Percentiles rank a stretch among this genome's conserved stretches.
These are phyloP conservation scores for Macrophomina pseudophaseolina DNA, from an alignment of 2,329 filamentous ascomycete species.

Conservation along the genomic window DNA sequence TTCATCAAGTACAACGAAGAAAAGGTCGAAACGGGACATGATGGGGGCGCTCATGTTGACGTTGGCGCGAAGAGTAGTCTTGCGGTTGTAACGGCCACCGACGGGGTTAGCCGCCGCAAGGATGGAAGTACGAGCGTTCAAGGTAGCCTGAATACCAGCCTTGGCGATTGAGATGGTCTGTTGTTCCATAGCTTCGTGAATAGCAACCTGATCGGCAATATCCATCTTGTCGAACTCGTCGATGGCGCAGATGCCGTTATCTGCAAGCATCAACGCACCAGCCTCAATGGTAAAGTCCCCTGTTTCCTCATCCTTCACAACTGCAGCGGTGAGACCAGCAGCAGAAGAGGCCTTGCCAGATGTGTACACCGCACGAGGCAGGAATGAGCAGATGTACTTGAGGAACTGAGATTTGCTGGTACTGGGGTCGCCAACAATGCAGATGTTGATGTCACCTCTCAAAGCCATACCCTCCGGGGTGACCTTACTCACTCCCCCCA, in stretches of 20 bases:
- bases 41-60: slow-evolving; percentile 99
- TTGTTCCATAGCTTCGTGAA: slow-evolving; percentile 99
- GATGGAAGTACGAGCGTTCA: slow-evolving; percentile 94
- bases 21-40: slow-evolving; percentile 98
- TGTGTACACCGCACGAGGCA: slow-evolving; percentile 96
- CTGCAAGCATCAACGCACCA: slow-evolving; percentile 93
- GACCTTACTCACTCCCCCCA: slow-evolving; percentile 92
- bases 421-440: slow-evolving; percentile 94
- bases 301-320: slow-evolving; percentile 97
- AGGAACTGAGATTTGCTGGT: slow-evolving; percentile 98
- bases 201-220: slow-evolving; percentile 93
- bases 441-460: slow-evolving; percentile 97
- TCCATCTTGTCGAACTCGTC: slow-evolving; percentile 99
- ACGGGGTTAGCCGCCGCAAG: slow-evolving; percentile 96
- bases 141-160: slow-evolving; percentile 94
- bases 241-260: slow-evolving; percentile 97
- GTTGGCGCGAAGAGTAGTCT: slow-evolving; percentile 88
- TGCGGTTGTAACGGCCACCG: slow-evolving; percentile 95
- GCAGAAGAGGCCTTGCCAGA: slow-evolving; percentile 97
- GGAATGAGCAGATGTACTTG: slow-evolving; percentile 95
- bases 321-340: slow-evolving; percentile 94
- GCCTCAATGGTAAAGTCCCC: slow-evolving; percentile 99
- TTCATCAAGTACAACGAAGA: slow-evolving; percentile 97
- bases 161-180: slow-evolving; percentile 99
- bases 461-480: slow-evolving; percentile 95